Conservation (phyloP, 352 stramenopile species). For the Globisporangium alternatum region DNA sequence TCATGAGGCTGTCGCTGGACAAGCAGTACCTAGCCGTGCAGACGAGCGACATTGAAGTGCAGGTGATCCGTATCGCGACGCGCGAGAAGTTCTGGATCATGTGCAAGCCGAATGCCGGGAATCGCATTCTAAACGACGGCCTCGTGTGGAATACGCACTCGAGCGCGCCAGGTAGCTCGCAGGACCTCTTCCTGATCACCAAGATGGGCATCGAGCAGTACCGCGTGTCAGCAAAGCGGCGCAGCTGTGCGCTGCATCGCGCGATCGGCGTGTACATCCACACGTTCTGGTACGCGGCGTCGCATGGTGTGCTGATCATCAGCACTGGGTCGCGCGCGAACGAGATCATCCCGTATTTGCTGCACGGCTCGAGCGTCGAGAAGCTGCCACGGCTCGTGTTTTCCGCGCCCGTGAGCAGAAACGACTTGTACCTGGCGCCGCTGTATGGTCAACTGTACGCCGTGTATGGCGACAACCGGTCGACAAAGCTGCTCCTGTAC, state of each 20-base stretch:
- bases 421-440: conserved; percentile 56
- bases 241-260: conserved; percentile 52
- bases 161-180: conserved; percentile 35
- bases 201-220: conserved; percentile 77
- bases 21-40: conserved; percentile 69
- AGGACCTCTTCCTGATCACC: conserved; percentile 77
- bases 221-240: conserved; percentile 55
- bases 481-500: conserved; percentile 72
- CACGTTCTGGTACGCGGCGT: conserved; percentile 70
- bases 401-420: conserved; percentile 44
- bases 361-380: conserved; percentile 55
- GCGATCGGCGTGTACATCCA: conserved; percentile 59
- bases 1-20: conserved; percentile 61
- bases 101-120: conserved; percentile 62
- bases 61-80: conserved; percentile 51
- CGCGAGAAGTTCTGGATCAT: conserved; percentile 62
- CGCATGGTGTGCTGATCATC: conserved; percentile 61
- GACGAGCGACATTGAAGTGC: conserved; percentile 81
- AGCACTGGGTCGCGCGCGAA: conserved; percentile 72
- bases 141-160: conserved; percentile 71
- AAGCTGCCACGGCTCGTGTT: conserved; percentile 76
- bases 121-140: conserved; percentile 55
- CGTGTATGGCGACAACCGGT: conserved; percentile 54
- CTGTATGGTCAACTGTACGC: conserved; percentile 72
- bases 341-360: conserved; percentile 69